Base-by-base conservation (phyloP, 257 asterid genomes). In the Ilex aquifolium region DNA sequence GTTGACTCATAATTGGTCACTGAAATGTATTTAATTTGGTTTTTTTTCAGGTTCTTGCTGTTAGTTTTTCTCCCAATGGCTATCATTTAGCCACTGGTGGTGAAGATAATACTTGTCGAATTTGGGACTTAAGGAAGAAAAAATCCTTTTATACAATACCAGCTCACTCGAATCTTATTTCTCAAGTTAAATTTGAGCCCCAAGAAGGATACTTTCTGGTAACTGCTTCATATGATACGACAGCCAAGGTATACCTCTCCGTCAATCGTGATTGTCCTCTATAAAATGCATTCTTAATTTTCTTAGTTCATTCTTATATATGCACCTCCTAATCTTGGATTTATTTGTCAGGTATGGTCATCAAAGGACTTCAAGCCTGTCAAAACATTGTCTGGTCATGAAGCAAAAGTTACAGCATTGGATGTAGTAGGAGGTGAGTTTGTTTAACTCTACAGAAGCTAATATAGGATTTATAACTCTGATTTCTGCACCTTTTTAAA, bases 81-180 rank as follows among this genome's bases (percentile, higher is more conserved):
- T 90, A 89, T 76, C 96, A 93, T 81, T 74, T 93, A 69, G 99
- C 96, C 69, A 83, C 94, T 11, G 96, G 97, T 16, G 97, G 97
- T 8, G 97, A 93, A 83, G 99, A 93, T 74, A 90, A 93, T 79
- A 83, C 95, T 63, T 93, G 99, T 82, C 75, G 97, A 56, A 78
- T 93, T 61, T 93, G 97, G 97, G 96, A 93, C 72, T 74, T 90
- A 63, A 82, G 97, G 83, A 88, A 82, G 91, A 82, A 84, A 68
- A 93, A 79, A 78, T 87, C 74, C 9, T 57, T 84, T 66, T 90
- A 87, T 75, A 66, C 67, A 69, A 90, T 93, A 65, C 99, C 97
- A 59, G 99, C 99, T 66, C 97, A 90, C 72, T 74, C 97, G 59
- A 90, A 84, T 76, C 92, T 93, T 63, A 68, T 90, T 60, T 93